These are phyloP conservation scores for Cryomyces antarcticus DNA, from an alignment of 495 filamentous ascomycete genomes.

Conservation along the genomic window DNA sequence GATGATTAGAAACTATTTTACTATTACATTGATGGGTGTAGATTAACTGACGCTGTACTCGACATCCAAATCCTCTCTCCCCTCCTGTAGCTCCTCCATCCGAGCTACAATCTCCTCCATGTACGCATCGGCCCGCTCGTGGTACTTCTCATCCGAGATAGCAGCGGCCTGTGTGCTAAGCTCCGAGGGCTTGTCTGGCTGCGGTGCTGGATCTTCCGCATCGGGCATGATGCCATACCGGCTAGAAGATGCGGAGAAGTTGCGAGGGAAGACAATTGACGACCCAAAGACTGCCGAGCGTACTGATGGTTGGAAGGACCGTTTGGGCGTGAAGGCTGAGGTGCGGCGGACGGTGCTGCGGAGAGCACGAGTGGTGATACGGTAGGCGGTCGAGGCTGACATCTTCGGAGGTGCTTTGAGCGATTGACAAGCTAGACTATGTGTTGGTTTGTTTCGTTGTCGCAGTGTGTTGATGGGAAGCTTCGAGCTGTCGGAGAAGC, in stretches of 20 bases:
- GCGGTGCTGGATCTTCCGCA: constrained; percentile 14
- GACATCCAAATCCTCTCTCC: constrained; percentile 46
- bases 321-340: too few species aligned
- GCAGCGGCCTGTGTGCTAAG: constrained; percentile 33
- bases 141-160: constrained; percentile 47
- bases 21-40: background rate
- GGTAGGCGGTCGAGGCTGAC: too few species aligned
- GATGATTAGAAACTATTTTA: background rate
- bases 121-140: constrained; percentile 46
- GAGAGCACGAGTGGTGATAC: background rate
- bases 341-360: background rate
- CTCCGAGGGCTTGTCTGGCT: constrained; percentile 7
- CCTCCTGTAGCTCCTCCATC: constrained; percentile 34
- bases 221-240: constrained; percentile 16
- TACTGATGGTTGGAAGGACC: too few species aligned
- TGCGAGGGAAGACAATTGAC: too few species aligned
- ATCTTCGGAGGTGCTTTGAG: too few species aligned
- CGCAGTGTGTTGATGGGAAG: too few species aligned
- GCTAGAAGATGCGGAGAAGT: background rate
- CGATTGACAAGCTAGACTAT: too few species aligned
- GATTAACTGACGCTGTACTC: constrained; percentile 31
- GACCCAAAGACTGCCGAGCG: too few species aligned
- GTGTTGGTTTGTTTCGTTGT: too few species aligned
- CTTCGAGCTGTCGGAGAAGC: too few species aligned
- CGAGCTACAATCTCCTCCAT: constrained; percentile 41